phyloP scores from a whole-genome alignment of 306 rosid genomes.

The Citrullus mucosospermus region DNA sequence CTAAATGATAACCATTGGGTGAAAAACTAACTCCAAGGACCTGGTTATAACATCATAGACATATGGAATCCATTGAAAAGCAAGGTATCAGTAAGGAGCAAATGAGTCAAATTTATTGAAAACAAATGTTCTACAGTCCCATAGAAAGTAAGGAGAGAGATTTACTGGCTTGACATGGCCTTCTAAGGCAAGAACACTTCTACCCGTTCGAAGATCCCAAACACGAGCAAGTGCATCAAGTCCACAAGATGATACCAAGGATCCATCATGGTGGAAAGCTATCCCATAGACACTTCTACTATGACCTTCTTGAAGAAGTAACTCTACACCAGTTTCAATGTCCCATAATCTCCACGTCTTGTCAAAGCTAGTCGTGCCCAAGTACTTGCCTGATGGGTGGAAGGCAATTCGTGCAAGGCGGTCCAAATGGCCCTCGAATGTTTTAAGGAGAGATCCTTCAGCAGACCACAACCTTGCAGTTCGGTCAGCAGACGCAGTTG shows the following conservation, averaged over 20 bases:
- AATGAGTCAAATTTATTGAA: background rate
- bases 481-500: slow-evolving; percentile 91
- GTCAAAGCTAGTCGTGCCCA: slow-evolving; percentile 94
- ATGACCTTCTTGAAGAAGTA: slow-evolving; percentile 97
- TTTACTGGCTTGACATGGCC: slow-evolving; percentile 94
- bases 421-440: slow-evolving; percentile 87
- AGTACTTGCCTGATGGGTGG: slow-evolving; percentile 92
- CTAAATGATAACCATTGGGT: slow-evolving; percentile 83
- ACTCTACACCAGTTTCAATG: slow-evolving; percentile 67
- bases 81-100: background rate
- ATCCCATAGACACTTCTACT: slow-evolving; percentile 77
- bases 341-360: slow-evolving; percentile 99
- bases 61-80: background rate
- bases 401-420: slow-evolving; percentile 90
- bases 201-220: slow-evolving; percentile 95
- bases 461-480: slow-evolving; percentile 83
- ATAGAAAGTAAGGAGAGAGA: background rate
- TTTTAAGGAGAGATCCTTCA: slow-evolving; percentile 54
- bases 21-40: slow-evolving; percentile 80
- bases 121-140: background rate
- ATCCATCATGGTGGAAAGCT: slow-evolving; percentile 81
- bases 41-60: slow-evolving; percentile 22
- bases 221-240: slow-evolving; percentile 80
- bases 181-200: slow-evolving; percentile 83
- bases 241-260: slow-evolving; percentile 86